These are phyloP conservation scores for Chlamydomonas incerta DNA, from an alignment of 139 green algal genomes.

Conservation along the genomic window DNA sequence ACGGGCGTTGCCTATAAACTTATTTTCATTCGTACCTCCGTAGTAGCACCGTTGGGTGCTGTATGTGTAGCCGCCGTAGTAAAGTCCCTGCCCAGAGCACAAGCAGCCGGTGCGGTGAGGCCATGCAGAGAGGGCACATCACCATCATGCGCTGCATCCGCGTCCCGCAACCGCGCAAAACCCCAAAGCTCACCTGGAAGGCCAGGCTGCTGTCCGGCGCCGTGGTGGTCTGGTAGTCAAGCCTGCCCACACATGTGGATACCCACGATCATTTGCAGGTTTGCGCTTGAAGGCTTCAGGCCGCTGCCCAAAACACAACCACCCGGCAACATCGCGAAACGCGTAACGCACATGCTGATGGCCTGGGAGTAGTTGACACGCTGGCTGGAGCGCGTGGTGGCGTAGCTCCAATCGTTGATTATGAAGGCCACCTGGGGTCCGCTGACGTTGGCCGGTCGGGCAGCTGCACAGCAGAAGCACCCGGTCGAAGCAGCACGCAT, in stretches of 20 bases:
- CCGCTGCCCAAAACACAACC: no score
- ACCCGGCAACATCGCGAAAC: no score
- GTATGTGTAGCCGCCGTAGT: constrained; percentile 34
- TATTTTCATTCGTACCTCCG: no score
- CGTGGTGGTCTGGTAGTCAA: constrained; percentile 1
- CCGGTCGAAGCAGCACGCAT: no score
- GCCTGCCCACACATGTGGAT: no score
- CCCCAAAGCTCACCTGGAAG: constrained; percentile 8
- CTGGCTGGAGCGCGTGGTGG: not conserved
- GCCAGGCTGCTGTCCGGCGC: constrained; percentile 5
- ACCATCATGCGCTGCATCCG: no score
- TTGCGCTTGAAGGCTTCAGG: no score
- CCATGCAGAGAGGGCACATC: no score
- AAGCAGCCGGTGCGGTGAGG: no score
- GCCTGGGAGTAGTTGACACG: not conserved
- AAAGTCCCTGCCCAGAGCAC: not conserved
- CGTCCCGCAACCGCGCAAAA: no score
- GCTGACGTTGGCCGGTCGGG: not conserved
- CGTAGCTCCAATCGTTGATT: not conserved
- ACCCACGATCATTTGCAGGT: no score
- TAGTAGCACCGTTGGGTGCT: not conserved
- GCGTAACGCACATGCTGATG: not conserved
- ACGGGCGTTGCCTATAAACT: no score
- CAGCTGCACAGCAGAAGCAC: not conserved
- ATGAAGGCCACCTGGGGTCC: not conserved